These are phyloP conservation scores for Solanum pinnatisectum DNA, from an alignment of 257 asterid species.

Conservation along the genomic window DNA sequence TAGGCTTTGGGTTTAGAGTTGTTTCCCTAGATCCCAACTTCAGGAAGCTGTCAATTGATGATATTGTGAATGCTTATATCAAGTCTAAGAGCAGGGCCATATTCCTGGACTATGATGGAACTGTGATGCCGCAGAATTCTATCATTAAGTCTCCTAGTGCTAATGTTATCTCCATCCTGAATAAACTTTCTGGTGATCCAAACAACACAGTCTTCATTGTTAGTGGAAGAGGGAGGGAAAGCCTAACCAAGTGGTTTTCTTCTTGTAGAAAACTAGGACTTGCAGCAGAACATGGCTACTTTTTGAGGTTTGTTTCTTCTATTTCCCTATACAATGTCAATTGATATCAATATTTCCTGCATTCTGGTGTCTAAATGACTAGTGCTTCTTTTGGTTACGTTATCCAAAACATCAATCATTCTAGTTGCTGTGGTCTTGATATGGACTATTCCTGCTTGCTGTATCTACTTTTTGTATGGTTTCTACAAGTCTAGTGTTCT, in stretches of 20 bases:
- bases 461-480: neutral
- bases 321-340: neutral
- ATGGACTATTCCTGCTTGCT: neutral
- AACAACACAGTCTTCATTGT: conserved; percentile 59
- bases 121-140: conserved; percentile 70
- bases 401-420: neutral
- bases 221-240: conserved; percentile 73
- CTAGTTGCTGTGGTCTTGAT: neutral
- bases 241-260: conserved; percentile 60
- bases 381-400: neutral
- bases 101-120: conserved; percentile 80
- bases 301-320: conserved; percentile 40
- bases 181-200: conserved; percentile 50
- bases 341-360: neutral
- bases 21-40: conserved; percentile 77
- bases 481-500: neutral
- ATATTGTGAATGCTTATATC: conserved; percentile 52
- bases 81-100: conserved; percentile 63
- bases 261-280: conserved; percentile 70
- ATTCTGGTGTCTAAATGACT: neutral
- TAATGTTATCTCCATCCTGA: conserved; percentile 51
- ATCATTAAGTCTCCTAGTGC: conserved; percentile 55
- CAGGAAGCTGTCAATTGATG: conserved; percentile 56
- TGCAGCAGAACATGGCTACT: conserved; percentile 89
- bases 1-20: conserved; percentile 79